phyloP scores from a whole-genome alignment of 345 rosid species.

The Hevea brasiliensis region DNA sequence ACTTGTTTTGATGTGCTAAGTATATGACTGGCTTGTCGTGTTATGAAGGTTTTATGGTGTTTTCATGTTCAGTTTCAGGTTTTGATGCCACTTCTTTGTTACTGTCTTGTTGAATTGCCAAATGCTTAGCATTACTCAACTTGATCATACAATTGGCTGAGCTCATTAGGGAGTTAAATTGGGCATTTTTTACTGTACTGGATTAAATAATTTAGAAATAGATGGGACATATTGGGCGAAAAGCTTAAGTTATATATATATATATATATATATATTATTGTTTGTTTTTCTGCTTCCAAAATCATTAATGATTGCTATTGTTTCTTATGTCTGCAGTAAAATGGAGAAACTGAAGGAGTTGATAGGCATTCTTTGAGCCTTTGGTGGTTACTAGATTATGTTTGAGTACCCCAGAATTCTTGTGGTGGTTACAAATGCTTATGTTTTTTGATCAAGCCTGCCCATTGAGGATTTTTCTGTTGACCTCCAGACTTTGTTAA shows the following conservation, averaged over 20 bases:
- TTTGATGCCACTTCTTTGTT: background rate
- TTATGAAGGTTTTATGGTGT: background rate
- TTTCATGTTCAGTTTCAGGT: background rate
- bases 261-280: too few relatives aligned
- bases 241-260: too few relatives aligned
- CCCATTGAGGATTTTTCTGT: background rate
- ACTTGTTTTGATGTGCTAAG: background rate
- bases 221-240: background rate
- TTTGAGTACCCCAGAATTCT: background rate
- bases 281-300: background rate
- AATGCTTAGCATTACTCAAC: background rate
- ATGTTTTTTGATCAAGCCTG: background rate
- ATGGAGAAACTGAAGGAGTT: slow-evolving; percentile 43
- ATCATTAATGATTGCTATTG: background rate
- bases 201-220: background rate
- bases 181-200: background rate
- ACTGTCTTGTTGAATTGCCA: background rate
- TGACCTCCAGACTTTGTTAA: background rate
- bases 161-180: background rate
- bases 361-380: slow-evolving; percentile 19
- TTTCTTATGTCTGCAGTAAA: slow-evolving; percentile 37
- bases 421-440: background rate
- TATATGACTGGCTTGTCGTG: background rate
- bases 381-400: background rate
- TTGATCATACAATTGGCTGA: background rate